Evolutionary conservation across 2,329 filamentous ascomycete species (phyloP).

Genomic region (Diaporthe australafricana): DNA sequence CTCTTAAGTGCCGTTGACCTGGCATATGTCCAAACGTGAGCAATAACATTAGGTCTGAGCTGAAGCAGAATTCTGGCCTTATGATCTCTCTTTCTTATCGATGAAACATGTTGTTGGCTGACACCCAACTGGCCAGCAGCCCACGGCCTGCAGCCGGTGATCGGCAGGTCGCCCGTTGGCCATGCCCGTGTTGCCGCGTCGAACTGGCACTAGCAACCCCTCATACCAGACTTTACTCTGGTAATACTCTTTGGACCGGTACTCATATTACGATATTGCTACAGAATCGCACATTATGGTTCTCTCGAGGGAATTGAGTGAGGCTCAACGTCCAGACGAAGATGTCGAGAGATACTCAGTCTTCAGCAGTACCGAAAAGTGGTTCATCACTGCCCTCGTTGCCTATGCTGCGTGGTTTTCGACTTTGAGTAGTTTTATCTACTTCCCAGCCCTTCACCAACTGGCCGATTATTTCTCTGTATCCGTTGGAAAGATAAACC

Average conservation of each 20-base stretch:
- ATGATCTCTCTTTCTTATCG: no score
- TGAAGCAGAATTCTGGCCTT: no score
- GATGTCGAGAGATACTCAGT: background rate
- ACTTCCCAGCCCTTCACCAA: conserved; percentile 51
- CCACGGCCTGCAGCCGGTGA: background rate
- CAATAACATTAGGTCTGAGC: no score
- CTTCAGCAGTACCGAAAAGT: background rate
- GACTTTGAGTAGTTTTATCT: conserved; percentile 48
- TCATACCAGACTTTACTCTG: background rate
- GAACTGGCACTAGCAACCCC: background rate
- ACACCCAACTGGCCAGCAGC: background rate
- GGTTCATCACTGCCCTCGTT: background rate
- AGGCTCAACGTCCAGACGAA: background rate
- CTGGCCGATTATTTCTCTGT: conserved; percentile 46
- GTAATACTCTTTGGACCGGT: background rate
- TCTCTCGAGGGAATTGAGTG: background rate
- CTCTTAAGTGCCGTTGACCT: no score
- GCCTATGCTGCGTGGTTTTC: background rate
- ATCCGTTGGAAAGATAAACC: conserved; percentile 49
- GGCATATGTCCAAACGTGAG: no score
- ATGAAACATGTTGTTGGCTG: background rate
- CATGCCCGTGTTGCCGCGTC: background rate
- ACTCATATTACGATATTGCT: background rate
- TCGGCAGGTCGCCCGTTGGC: background rate
- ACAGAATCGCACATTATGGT: background rate